Conservation (phyloP, 139 green algal species). For the Tetradesmus lagerheimii region DNA sequence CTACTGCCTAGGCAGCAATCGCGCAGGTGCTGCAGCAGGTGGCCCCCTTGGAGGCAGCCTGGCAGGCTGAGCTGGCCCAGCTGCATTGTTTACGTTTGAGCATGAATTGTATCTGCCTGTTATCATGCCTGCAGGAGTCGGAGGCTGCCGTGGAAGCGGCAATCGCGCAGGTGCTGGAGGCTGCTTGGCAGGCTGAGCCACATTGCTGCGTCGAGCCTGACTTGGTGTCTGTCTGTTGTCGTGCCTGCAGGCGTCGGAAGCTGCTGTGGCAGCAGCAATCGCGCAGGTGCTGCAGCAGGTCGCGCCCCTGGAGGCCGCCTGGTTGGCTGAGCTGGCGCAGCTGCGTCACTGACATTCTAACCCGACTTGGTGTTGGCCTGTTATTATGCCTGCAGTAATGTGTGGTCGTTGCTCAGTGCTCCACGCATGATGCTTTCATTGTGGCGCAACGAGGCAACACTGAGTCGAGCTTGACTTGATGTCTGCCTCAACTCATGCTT, state of each 20-base stretch:
- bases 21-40: neutral
- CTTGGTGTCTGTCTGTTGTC: neutral
- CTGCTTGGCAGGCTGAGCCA: too few species aligned
- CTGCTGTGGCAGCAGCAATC: neutral
- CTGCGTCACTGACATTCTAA: neutral
- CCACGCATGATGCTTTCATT: too few species aligned
- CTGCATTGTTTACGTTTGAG: neutral
- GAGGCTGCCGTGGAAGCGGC: neutral
- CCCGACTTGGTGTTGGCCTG: too few species aligned
- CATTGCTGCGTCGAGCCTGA: too few species aligned
- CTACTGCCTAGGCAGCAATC: neutral
- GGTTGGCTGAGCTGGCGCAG: neutral
- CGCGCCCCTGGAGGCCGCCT: neutral
- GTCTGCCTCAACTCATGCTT: neutral
- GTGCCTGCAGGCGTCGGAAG: neutral
- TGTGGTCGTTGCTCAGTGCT: too few species aligned
- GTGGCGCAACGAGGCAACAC: too few species aligned
- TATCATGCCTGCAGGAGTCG: too few species aligned
- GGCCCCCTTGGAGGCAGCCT: conserved; percentile 8
- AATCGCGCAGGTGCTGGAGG: neutral
- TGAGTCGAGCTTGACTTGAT: too few species aligned
- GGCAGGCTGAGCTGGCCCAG: neutral
- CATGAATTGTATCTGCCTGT: neutral
- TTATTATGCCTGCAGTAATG: neutral
- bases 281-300: neutral